Conservation (phyloP, 257 asterid species). For the Pogostemon cablin region DNA sequence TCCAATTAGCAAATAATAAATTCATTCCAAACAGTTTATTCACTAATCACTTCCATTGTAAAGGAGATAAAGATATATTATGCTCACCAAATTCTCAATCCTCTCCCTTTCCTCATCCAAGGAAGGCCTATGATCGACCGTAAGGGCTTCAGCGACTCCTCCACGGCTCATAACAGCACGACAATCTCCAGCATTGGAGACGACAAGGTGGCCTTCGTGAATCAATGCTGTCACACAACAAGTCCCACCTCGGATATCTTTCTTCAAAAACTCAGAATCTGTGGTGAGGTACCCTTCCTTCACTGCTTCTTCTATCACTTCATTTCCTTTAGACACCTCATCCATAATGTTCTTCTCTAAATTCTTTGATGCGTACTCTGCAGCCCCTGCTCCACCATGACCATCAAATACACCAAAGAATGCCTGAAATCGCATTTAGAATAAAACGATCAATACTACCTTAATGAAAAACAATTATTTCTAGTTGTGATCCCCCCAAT, state of each 20-base stretch:
- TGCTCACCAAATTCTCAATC: slow-evolving; percentile 57
- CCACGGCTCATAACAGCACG: slow-evolving; percentile 78
- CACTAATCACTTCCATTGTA: background rate
- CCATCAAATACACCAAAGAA: slow-evolving; percentile 83
- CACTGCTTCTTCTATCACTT: slow-evolving; percentile 56
- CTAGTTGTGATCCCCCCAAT: background rate
- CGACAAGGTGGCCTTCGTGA: slow-evolving; percentile 59
- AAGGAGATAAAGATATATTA: background rate
- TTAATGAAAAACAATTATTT: background rate
- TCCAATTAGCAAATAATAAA: slow-evolving; percentile 27
- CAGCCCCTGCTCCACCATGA: slow-evolving; percentile 75
- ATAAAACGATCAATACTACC: background rate
- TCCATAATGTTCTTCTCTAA: slow-evolving; percentile 51
- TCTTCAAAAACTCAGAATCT: slow-evolving; percentile 61
- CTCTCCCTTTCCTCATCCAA: slow-evolving; percentile 65
- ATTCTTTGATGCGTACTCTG: slow-evolving; percentile 66
- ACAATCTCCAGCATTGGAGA: slow-evolving; percentile 85
- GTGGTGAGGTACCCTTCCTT: slow-evolving; percentile 70
- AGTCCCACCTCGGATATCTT: slow-evolving; percentile 61
- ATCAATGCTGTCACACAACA: slow-evolving; percentile 78
- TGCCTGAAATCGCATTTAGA: slow-evolving; percentile 54
- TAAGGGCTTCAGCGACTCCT: slow-evolving; percentile 79
- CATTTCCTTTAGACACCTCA: slow-evolving; percentile 43
- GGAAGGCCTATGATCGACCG: slow-evolving; percentile 75
- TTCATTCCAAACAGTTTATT: background rate